Percentiles rank a stretch among this genome's conserved stretches.
Conservation (phyloP, 352 stramenopile genomes). For the Globisporangium sylvaticum region DNA sequence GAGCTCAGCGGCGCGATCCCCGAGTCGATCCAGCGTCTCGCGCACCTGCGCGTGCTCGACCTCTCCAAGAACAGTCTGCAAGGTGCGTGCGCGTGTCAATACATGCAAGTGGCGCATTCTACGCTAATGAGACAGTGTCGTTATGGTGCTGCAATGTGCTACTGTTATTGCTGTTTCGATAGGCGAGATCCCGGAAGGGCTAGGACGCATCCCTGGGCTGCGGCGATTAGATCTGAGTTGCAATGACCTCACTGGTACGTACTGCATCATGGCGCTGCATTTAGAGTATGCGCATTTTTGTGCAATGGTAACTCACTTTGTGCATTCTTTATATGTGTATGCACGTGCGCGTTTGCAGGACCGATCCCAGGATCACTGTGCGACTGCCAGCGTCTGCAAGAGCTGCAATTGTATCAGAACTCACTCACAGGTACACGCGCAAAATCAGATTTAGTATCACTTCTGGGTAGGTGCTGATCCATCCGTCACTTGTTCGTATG, state of each 20-base stretch:
- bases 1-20: conserved; percentile 43
- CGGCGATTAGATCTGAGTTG: conserved; percentile 72
- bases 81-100: conserved; percentile 14
- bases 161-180: neutral
- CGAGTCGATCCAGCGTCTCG: conserved; percentile 44
- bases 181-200: conserved; percentile 51
- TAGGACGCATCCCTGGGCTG: conserved; percentile 53
- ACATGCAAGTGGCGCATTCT: neutral
- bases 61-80: conserved; percentile 79
- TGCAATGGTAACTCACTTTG: neutral
- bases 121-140: neutral
- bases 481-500: no score
- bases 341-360: conserved; percentile 17
- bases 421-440: conserved; percentile 42
- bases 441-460: neutral
- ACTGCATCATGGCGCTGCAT: neutral
- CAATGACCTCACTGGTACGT: conserved; percentile 63
- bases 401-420: conserved; percentile 81
- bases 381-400: conserved; percentile 58
- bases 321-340: neutral
- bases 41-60: conserved; percentile 67
- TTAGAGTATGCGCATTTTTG: neutral
- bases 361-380: conserved; percentile 39
- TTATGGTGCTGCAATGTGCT: neutral
- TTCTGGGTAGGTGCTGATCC: neutral